These are phyloP conservation scores for Cyclaneusma minus DNA, from an alignment of 2,329 filamentous ascomycete genomes.

Conservation along the genomic window DNA sequence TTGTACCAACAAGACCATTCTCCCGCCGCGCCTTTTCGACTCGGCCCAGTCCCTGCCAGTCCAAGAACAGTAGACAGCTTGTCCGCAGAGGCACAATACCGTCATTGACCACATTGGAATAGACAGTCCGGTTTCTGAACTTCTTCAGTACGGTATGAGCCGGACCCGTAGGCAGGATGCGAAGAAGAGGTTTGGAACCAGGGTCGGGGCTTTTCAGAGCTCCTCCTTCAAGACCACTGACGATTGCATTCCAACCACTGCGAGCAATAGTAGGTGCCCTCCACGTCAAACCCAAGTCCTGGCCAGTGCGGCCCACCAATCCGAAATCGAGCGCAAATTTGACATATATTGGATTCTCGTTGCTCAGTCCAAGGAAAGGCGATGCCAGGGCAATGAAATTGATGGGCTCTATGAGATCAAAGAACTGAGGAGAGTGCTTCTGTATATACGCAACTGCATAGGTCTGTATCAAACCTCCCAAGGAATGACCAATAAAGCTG, in stretches of 20 bases:
- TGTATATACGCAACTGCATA: conserved; percentile 95
- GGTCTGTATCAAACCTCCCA: conserved; percentile 79
- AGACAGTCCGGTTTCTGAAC: conserved; percentile 82
- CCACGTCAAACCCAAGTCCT: conserved; percentile 92
- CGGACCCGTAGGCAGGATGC: conserved; percentile 81
- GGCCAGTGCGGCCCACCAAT: conserved; percentile 85
- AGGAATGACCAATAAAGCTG: conserved; percentile 84
- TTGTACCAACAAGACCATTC: conserved; percentile 80
- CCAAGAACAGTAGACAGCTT: conserved; percentile 88
- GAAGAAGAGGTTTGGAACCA: conserved; percentile 73
- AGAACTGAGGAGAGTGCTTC: conserved; percentile 87
- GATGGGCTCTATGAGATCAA: conserved; percentile 68
- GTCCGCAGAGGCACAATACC: conserved; percentile 91
- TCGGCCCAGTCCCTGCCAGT: conserved; percentile 86
- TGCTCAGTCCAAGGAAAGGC: conserved; percentile 81
- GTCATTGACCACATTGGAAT: conserved; percentile 96
- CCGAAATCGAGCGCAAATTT: conserved; percentile 95
- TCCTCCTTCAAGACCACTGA: conserved; percentile 64
- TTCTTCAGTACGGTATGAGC: conserved; percentile 75
- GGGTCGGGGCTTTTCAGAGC: conserved; percentile 49
- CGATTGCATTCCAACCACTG: conserved; percentile 78
- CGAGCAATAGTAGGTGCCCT: conserved; percentile 71
- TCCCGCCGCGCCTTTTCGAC: conserved; percentile 91
- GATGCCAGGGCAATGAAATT: conserved; percentile 85
- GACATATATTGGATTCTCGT: conserved; percentile 94